A percentile compares a stretch with the other conserved stretches of the same genome.
phyloP scores from a whole-genome alignment of 2,329 filamentous ascomycete species.

The Pseudogymnoascus sp. region DNA sequence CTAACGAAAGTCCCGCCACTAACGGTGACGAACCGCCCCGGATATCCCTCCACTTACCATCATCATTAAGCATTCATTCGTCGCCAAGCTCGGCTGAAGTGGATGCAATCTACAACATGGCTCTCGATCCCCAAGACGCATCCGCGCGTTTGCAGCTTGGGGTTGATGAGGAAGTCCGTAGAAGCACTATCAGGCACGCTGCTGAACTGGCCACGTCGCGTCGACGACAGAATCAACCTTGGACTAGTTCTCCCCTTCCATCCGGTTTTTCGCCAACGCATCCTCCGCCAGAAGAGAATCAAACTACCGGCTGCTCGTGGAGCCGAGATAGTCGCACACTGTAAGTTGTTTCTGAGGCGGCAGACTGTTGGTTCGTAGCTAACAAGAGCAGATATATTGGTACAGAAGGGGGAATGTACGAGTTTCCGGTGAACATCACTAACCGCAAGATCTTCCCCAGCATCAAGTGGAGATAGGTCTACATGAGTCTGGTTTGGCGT shows the following conservation, averaged over 20 bases:
- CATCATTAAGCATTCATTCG: constrained; percentile 21
- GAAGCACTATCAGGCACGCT: constrained; percentile 21
- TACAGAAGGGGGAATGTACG: constrained; percentile 66
- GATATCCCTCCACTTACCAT: constrained; percentile 18
- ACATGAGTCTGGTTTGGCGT: constrained; percentile 1
- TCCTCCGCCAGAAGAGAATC: constrained; percentile 19
- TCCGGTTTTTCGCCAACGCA: constrained; percentile 20
- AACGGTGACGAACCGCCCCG: background rate
- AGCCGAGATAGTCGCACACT: constrained; percentile 50
- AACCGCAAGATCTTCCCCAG: constrained; percentile 52
- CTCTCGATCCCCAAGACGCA: constrained; percentile 19
- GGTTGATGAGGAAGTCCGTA: constrained; percentile 24
- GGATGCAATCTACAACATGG: constrained; percentile 35
- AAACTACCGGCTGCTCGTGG: constrained; percentile 55
- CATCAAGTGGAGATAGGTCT: constrained; percentile 41
- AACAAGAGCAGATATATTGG: constrained; percentile 45
- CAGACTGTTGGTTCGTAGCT: background rate
- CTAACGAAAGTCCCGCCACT: constrained; percentile 10
- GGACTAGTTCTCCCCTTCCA: constrained; percentile 11
- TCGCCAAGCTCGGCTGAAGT: constrained; percentile 32
- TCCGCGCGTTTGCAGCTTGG: constrained; percentile 22
- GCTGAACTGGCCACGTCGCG: background rate
- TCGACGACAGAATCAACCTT: constrained; percentile 12
- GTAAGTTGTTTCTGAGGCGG: constrained; percentile 35
- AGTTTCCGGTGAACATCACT: constrained; percentile 58